Conservation (phyloP, 1,139 yeast species). For the Zygosaccharomyces sapae region DNA sequence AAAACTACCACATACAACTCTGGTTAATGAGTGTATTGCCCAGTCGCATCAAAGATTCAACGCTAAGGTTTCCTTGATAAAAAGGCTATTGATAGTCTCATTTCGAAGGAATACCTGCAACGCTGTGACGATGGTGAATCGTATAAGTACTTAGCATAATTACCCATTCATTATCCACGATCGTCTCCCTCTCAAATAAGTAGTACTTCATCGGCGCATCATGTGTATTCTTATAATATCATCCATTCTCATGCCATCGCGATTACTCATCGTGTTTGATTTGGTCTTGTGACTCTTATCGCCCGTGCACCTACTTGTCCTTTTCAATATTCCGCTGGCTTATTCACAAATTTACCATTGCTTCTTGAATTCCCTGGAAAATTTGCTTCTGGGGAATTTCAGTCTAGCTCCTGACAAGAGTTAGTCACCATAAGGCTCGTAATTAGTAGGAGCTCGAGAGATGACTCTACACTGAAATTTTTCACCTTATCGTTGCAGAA, state of each 20-base stretch:
- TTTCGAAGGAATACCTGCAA: conserved; percentile 80
- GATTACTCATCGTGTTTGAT: not conserved
- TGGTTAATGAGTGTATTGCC: conserved; percentile 84
- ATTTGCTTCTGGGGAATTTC: conserved; percentile 1
- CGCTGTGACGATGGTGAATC: conserved; percentile 67
- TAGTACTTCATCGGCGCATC: not conserved
- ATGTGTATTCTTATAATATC: conserved; percentile 3
- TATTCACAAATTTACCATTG: not conserved
- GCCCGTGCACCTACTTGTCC: conserved; percentile 8
- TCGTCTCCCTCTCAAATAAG: too few species aligned
- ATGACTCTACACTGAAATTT: conserved; percentile 4
- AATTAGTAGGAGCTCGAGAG: not conserved
- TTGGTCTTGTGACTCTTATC: conserved; percentile 7
- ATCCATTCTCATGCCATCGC: not conserved
- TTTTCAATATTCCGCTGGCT: not conserved
- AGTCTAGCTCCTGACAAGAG: not conserved
- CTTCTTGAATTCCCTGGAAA: conserved; percentile 5
- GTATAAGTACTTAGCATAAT: conserved; percentile 69
- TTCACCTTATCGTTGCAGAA: not conserved
- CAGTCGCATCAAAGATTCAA: conserved; percentile 81
- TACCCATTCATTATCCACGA: not conserved
- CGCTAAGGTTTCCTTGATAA: conserved; percentile 82
- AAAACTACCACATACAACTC: conserved; percentile 67
- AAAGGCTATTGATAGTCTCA: conserved; percentile 80
- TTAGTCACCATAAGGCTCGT: conserved; percentile 4